Base-by-base conservation (phyloP, 2,329 filamentous ascomycete species). In the Metarhizium humberi region DNA sequence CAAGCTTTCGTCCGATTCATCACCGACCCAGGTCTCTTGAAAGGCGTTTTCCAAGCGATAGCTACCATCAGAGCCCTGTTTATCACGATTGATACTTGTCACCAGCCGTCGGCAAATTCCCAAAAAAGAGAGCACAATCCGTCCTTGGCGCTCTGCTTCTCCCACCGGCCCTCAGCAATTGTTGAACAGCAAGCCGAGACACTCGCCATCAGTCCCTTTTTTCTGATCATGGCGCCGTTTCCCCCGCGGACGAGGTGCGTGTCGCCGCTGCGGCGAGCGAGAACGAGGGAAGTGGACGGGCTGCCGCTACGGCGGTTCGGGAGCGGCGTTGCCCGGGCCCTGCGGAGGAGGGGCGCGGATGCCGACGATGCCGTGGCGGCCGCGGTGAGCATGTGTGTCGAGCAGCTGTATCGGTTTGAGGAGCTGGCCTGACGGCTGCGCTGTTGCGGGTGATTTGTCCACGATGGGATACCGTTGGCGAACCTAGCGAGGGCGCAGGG, bases 321-420 rank as follows among this genome's bases (percentile, higher is more conserved):
- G 10, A 29, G 25, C 25, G 45, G 25, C 10, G 25, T 30, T n/a
- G 45, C 6, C 8, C 30, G 18, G 25, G 14, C 30, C 4, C 30
- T n/a, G 20, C 7, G 20, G 45, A 29, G 25, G 45, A 48, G 25
- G 25, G 32, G 16, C 10, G 30, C 4, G 3, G 49, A 40, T 6
- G 11, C 1, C 29, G 48, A 50, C 16, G 29, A 32, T 25, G 10
- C 2, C 36, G 46, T 8, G 50, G 18, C 52, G 52, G 51, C 51
- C 47, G 43, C 49, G 50, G 10, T 32, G 25, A 45, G 29, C 20
- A 50, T 63, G 20, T 49, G 88, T 86, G 38, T 91, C 86, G 2
- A 88, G 84, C 50, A 86, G 84, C 50, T 95, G 88, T 69, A 94
- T 88, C 2, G 88, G 84, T 16, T 89, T 85, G 64, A 81, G 82